Base-by-base conservation (phyloP, 768 basidiomycete species). In the Pleurotus tuber-regium region DNA sequence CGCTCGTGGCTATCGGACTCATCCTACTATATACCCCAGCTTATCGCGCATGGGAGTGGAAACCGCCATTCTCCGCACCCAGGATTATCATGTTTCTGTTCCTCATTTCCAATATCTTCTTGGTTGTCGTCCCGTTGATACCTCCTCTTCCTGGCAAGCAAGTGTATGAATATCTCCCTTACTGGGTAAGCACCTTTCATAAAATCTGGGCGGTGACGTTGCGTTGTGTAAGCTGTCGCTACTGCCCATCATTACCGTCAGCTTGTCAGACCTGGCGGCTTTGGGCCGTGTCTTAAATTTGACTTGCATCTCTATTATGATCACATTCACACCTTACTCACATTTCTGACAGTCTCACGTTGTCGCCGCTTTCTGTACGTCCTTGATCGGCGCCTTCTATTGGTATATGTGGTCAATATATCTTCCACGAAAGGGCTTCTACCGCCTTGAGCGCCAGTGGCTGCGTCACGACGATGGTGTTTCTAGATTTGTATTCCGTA, bases 81-180 rank as follows among this genome's bases (percentile, higher is more conserved):
- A 79, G 71, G 43, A 40, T 56, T 16, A 70, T 78, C 21, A 70
- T 80, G 1, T 53, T 73, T 2, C 68, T 82, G 26, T 89, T 86
- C 69, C 76, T 84, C 53, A 52, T 83, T 4, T 83, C 85, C 2
- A 88, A 89, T 54, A 36, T 86, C 12, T 86, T 87, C 62, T 68
- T 89, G 18, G 65, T 79, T n/a, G 55, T 75, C 28, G 78, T 80
- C 4, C 86, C 87, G 0, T 67, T 88, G 44, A 67, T 87, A 25
- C 86, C 87, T 3, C 87, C 87, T 0, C 61, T 69, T 0, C 62
- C 67, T 4, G 83, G 49, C 7, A 24, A 23, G 36, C 8, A 23
- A 9, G 74, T 76, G 2, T 89, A 88, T 57, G 69, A 78, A 19
- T 59, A 69, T 51, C 70, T 89, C 9, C 85, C 86, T 3, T 89